These are phyloP conservation scores for Tuber melanosporum DNA, from an alignment of 495 filamentous ascomycete genomes.

Conservation along the genomic window DNA sequence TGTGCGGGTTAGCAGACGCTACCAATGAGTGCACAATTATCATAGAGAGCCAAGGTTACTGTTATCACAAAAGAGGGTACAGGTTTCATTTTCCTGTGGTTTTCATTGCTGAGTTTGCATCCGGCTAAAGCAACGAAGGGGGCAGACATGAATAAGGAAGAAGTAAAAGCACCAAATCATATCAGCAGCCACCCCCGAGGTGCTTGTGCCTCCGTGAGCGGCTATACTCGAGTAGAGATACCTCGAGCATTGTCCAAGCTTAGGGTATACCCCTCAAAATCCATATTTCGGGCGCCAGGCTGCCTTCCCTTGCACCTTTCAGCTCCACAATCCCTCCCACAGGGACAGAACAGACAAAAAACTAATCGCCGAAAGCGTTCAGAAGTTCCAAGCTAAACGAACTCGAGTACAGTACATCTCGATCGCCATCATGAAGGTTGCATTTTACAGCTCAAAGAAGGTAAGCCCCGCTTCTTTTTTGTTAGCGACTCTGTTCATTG, in stretches of 20 bases:
- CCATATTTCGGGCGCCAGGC: neutral
- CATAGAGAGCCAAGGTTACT: neutral
- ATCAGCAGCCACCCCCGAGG: neutral
- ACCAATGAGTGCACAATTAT: neutral
- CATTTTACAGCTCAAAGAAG: conserved; percentile 40
- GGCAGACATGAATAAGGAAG: neutral
- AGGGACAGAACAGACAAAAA: neutral
- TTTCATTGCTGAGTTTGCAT: neutral
- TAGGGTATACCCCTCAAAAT: neutral
- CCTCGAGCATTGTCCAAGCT: neutral
- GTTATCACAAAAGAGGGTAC: neutral
- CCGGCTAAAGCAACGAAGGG: neutral
- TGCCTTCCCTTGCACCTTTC: neutral
- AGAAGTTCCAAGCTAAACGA: neutral
- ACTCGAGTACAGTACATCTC: neutral
- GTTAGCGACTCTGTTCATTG: neutral
- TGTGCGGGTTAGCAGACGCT: neutral
- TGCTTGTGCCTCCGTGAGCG: neutral
- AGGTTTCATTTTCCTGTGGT: neutral
- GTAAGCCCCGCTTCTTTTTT: conserved; percentile 15
- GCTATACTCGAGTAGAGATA: neutral
- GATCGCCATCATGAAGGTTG: conserved; percentile 34
- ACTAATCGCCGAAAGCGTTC: neutral
- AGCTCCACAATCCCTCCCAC: neutral
- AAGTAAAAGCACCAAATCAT: neutral